These are phyloP conservation scores for Lactarius trivialis DNA, from an alignment of 768 basidiomycete genomes.

Conservation along the genomic window DNA sequence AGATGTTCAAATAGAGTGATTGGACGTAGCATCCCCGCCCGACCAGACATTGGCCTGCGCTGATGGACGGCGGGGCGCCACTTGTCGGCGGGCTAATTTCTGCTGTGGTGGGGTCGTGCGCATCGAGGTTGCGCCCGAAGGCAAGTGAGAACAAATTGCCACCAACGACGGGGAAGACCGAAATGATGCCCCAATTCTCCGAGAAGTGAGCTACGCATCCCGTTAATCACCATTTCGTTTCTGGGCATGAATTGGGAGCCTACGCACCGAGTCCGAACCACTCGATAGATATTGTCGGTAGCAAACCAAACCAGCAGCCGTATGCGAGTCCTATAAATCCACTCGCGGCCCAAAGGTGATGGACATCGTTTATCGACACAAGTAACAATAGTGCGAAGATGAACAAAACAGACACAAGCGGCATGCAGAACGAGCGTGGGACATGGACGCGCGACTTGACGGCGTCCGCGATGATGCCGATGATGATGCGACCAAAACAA, in stretches of 20 bases:
- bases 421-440: conserved; percentile 66
- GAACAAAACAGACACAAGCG: conserved; percentile 59
- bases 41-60: conserved; percentile 22
- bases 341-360: conserved; percentile 59
- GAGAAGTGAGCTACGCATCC: conserved; percentile 53
- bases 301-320: conserved; percentile 65
- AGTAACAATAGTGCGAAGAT: conserved; percentile 65
- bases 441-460: conserved; percentile 47
- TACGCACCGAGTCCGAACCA: conserved; percentile 83
- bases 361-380: conserved; percentile 47
- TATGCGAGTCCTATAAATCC: conserved; percentile 58
- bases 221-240: background rate
- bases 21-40: conserved; percentile 26
- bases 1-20: conserved; percentile 23
- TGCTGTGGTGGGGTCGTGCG: conserved; percentile 40
- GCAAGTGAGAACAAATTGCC: conserved; percentile 80
- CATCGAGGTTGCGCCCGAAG: conserved; percentile 77
- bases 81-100: conserved; percentile 8
- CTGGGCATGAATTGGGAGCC: background rate
- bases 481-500: conserved; percentile 67
- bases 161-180: conserved; percentile 66
- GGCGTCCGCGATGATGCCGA: conserved; percentile 69
- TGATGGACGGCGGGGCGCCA: conserved; percentile 8
- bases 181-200: conserved; percentile 82
- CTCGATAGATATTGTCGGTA: conserved; percentile 73